These are phyloP conservation scores for Kwoniella sp. DNA, from an alignment of 768 basidiomycete species.

Conservation along the genomic window DNA sequence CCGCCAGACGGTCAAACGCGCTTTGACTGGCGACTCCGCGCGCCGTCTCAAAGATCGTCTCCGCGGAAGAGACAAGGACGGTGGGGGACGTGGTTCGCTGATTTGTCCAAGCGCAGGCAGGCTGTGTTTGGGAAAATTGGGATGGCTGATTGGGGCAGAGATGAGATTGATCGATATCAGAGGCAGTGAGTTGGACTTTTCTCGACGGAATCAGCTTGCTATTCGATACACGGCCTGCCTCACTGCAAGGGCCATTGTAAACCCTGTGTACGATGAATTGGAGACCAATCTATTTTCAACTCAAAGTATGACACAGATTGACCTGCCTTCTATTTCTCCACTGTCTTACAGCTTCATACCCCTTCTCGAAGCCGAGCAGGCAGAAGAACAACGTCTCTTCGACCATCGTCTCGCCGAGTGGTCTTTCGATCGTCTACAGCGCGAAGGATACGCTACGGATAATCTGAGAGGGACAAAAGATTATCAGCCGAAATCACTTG, in stretches of 20 bases:
- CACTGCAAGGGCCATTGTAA: too few relatives aligned
- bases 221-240: too few relatives aligned
- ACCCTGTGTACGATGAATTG: too few relatives aligned
- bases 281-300: too few relatives aligned
- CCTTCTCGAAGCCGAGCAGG: conserved; percentile 65
- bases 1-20: conserved; percentile 55
- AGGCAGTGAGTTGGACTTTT: conserved; percentile 65
- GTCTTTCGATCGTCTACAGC: conserved; percentile 64
- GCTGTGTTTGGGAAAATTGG: conserved; percentile 14
- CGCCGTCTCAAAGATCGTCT: conserved; percentile 51
- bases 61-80: conserved; percentile 11
- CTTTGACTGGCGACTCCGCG: conserved; percentile 68
- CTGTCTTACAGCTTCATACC: conserved; percentile 60
- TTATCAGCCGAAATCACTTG: conserved; percentile 11
- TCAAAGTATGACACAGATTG: too few relatives aligned
- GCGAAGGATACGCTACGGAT: conserved; percentile 75
- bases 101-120: conserved; percentile 2
- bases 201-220: too few relatives aligned
- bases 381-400: conserved; percentile 65
- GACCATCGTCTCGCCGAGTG: conserved; percentile 70
- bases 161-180: conserved; percentile 64
- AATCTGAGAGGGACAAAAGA: conserved; percentile 60
- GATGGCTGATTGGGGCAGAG: conserved; percentile 46
- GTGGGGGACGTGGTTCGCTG: conserved; percentile 20
- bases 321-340: background rate